Percentiles rank a stretch among this genome's conserved stretches.
Evolutionary conservation across 441 rosid species (phyloP).

Genomic region (Corymbia citriodora): DNA sequence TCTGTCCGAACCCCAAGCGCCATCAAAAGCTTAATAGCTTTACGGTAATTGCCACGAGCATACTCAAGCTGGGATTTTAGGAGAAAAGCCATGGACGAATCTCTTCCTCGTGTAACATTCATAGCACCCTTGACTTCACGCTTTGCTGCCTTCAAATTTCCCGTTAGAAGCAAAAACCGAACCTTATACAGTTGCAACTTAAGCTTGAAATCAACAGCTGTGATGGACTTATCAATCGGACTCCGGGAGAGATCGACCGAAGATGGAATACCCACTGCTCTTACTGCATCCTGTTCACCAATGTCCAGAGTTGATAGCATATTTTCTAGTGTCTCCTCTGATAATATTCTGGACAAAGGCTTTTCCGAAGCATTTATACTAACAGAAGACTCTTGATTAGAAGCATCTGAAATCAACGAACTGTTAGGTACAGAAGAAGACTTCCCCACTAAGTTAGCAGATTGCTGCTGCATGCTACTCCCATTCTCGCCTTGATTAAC

Average conservation of each 20-base stretch:
- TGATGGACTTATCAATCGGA: constrained; percentile 43
- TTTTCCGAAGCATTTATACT: constrained; percentile 50
- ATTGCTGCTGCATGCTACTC: constrained; percentile 46
- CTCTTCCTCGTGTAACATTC: constrained; percentile 83
- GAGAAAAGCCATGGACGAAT: constrained; percentile 81
- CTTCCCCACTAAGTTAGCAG: constrained; percentile 52
- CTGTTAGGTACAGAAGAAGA: constrained; percentile 53
- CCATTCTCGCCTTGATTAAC: constrained; percentile 68
- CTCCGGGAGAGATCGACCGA: constrained; percentile 53
- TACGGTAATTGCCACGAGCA: constrained; percentile 86
- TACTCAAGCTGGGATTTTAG: constrained; percentile 96
- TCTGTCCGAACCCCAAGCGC: constrained; percentile 71
- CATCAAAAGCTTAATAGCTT: constrained; percentile 89
- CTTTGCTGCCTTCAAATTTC: constrained; percentile 90
- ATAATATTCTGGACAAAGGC: constrained; percentile 62
- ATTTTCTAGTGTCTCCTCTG: constrained; percentile 72
- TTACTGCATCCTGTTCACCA: constrained; percentile 56
- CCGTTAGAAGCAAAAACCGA: constrained; percentile 73
- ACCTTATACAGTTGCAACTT: constrained; percentile 94
- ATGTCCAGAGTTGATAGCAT: constrained; percentile 60
- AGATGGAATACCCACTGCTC: constrained; percentile 47
- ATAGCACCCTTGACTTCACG: constrained; percentile 96
- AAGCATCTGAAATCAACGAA: constrained; percentile 45
- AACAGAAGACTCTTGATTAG: constrained; percentile 51
- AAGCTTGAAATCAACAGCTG: constrained; percentile 73